These are phyloP conservation scores for Dictyostelium capitatum DNA, from an alignment of 78 protist genomes.

Conservation along the genomic window DNA sequence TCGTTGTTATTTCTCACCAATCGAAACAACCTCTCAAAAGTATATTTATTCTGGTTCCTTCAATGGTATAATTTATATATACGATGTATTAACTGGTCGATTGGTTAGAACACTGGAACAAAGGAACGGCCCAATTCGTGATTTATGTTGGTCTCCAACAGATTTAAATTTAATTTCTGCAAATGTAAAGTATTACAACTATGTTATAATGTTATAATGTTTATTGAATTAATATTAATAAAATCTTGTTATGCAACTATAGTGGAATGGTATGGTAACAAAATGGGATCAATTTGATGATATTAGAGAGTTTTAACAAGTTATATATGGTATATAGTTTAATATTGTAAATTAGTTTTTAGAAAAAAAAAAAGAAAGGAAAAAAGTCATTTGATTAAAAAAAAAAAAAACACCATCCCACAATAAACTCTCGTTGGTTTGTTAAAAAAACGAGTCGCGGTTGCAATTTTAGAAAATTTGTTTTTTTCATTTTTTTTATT, in stretches of 20 bases:
- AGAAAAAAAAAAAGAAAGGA: no score
- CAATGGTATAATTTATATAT: slow-evolving; percentile 77
- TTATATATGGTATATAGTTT: background rate
- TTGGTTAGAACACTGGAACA: slow-evolving; percentile 22
- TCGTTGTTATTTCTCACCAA: slow-evolving; percentile 87
- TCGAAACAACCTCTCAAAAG: slow-evolving; percentile 88
- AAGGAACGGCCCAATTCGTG: slow-evolving; percentile 18
- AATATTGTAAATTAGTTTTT: no score
- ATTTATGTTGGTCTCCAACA: slow-evolving; percentile 55
- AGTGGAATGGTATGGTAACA: slow-evolving; percentile 29
- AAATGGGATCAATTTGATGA: slow-evolving; percentile 33
- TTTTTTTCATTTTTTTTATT: no score
- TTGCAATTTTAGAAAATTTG: no score
- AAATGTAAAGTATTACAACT: background rate
- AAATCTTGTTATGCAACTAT: background rate
- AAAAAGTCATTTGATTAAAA: no score
- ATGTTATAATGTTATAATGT: slow-evolving; percentile 5
- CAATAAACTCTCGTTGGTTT: no score
- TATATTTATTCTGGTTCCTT: slow-evolving; percentile 87
- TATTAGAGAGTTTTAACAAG: background rate
- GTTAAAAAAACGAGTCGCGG: no score
- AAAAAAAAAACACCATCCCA: no score
- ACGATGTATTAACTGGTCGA: slow-evolving; percentile 71
- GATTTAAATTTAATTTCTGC: slow-evolving; percentile 36
- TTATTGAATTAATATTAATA: background rate